These are phyloP conservation scores for Plicaturopsis crispa DNA, from an alignment of 768 basidiomycete genomes.

Conservation along the genomic window DNA sequence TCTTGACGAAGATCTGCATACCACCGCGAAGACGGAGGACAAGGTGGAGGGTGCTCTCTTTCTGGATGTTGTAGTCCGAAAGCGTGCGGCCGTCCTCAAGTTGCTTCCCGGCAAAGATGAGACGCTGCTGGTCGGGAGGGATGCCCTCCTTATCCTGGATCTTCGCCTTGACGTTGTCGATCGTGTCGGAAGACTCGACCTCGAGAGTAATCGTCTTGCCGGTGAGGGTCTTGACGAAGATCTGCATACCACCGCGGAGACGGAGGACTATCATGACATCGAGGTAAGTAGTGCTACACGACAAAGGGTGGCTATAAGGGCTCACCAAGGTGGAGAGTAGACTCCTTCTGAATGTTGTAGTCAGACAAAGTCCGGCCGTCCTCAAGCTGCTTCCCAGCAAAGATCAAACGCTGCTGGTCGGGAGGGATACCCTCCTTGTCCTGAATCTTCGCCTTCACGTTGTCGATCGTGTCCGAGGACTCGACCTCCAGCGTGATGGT, in stretches of 20 bases:
- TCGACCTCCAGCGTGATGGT: constrained; percentile 72
- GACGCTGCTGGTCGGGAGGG: constrained; percentile 80
- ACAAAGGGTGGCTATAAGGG: too few species aligned
- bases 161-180: constrained; percentile 69
- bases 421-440: constrained; percentile 89
- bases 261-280: too few species aligned
- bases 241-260: constrained; percentile 83
- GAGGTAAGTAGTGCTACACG: too few species aligned
- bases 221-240: constrained; percentile 65
- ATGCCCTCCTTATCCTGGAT: constrained; percentile 76
- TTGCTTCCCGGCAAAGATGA: constrained; percentile 93
- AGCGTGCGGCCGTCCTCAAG: constrained; percentile 91
- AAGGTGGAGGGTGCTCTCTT: constrained; percentile 72
- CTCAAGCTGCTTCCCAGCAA: constrained; percentile 89
- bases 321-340: constrained; percentile 62
- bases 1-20: constrained; percentile 71
- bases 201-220: constrained; percentile 75
- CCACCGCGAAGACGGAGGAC: constrained; percentile 65
- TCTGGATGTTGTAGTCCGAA: constrained; percentile 78
- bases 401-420: constrained; percentile 86
- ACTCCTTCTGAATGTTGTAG: constrained; percentile 90
- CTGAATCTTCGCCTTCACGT: constrained; percentile 88
- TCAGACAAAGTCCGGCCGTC: constrained; percentile 90
- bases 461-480: constrained; percentile 82
- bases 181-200: constrained; percentile 67